Conservation (phyloP, 2,329 filamentous ascomycete genomes). For the Hymenoscyphus infarciens region DNA sequence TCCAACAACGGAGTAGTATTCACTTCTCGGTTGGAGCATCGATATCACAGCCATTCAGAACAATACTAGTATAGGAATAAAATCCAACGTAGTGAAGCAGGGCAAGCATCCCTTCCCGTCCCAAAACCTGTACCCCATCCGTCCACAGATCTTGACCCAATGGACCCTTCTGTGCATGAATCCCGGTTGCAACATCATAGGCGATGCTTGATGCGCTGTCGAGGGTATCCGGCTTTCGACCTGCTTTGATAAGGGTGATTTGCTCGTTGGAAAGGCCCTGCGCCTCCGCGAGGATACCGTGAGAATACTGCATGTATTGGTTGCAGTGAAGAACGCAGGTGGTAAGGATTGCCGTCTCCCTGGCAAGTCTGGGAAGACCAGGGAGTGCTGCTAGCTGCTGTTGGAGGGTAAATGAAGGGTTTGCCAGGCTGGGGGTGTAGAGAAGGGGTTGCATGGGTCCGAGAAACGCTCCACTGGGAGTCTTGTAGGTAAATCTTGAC, state of each 20-base stretch:
- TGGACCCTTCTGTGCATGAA: neutral
- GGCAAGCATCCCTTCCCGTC: slow-evolving; percentile 3
- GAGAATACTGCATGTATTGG: slow-evolving; percentile 5
- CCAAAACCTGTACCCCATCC: neutral
- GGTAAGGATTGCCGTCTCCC: neutral
- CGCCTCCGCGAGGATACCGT: neutral
- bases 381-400: neutral
- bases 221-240: slow-evolving; percentile 2
- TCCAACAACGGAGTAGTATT: neutral
- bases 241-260: neutral
- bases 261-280: neutral
- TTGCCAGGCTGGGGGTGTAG: neutral
- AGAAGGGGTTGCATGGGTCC: slow-evolving; percentile 2
- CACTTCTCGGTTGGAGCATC: neutral
- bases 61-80: slow-evolving; percentile 3
- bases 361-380: neutral
- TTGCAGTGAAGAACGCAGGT: slow-evolving; percentile 2
- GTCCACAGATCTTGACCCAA: neutral
- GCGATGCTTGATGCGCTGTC: neutral
- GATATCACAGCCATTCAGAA: slow-evolving; percentile 4
- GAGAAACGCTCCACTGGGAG: slow-evolving; percentile 2
- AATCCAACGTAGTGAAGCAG: slow-evolving; percentile 5
- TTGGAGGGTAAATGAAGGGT: neutral
- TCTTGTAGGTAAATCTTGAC: slow-evolving; percentile 4
- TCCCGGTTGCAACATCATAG: slow-evolving; percentile 1